Evolutionary conservation across 768 basidiomycete species (phyloP), one percentile per base, ranked within the genome.

Genomic region (Trametes cinnabarina): DNA sequence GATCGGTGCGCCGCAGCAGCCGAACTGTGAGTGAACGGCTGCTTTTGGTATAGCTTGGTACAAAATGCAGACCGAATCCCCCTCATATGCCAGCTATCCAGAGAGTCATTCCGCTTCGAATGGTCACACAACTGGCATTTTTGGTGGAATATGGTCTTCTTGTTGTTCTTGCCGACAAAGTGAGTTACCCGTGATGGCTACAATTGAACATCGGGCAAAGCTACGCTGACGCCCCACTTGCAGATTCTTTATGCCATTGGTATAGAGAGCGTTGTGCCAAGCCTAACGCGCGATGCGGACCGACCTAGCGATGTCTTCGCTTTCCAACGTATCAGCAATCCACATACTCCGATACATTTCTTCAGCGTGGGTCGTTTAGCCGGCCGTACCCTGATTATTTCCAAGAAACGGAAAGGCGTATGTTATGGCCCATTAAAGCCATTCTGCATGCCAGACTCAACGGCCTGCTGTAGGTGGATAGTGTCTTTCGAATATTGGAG

Each of bases 401-500:
- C 74, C 55, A 79, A 72, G 60, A 78, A 77, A 28, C 32, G 40
- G 41, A 51, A 49, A 43, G 60, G 55, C 2, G 60, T 57, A 20
- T 34, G 60, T 43, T 34, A 10, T 30, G 26, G 28, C 17, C 15
- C 20, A 2, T 11, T 30, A n/a, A 26, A 32, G 4, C n/a, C n/a
- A 23, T 40, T 10, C 40, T 43, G 51, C 10, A n/a, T n/a, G n/a
- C 28, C n/a, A 44, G 1, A 20, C 12, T 53, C 26, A 1, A 20
- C 19, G 20, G 3, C 15, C 8, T 30, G 5, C 47, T 49, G 28
- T 47, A 84, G 79, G 77, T 88, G 61, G 91, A 94, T 66, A 93
- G 90, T 51, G 88, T 95, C 50, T 97, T 98, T 80, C 88, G 89
- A 47, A 91, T 93, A 5, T 79, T 97, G 22, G 94, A 97, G 62